A percentile compares a stretch with the other conserved stretches of the same genome.
phyloP scores from a whole-genome alignment of 331 rosid genomes.

The Prunus yedoensis region DNA sequence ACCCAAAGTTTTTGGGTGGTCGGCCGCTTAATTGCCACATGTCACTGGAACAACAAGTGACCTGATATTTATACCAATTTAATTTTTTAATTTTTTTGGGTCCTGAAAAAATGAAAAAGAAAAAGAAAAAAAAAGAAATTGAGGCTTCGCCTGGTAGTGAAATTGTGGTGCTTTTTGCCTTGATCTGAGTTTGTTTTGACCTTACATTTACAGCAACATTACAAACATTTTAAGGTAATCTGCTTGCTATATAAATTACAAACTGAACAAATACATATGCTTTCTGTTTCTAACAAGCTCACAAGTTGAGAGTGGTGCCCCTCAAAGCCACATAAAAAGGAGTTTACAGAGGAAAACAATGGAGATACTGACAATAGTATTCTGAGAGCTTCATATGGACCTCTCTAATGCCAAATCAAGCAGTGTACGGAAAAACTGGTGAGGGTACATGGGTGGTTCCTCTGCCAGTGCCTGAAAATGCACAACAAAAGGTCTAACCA shows the following conservation, averaged over 20 bases:
- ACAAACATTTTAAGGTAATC: neutral
- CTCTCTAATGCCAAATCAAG: slow-evolving; percentile 85
- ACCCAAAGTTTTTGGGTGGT: neutral
- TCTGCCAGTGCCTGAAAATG: slow-evolving; percentile 80
- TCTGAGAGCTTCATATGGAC: slow-evolving; percentile 17
- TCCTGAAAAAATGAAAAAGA: too few species aligned
- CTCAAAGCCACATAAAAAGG: neutral
- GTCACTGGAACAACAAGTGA: neutral
- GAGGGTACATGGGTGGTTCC: slow-evolving; percentile 89
- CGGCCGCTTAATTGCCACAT: neutral
- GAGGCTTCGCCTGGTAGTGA: neutral
- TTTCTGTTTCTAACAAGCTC: neutral
- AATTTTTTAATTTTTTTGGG: too few species aligned
- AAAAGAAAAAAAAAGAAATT: too few species aligned
- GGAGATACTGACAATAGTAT: neutral
- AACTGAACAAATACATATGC: neutral
- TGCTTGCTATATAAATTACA: neutral
- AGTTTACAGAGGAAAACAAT: slow-evolving; percentile 4
- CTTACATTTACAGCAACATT: neutral
- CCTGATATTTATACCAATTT: neutral
- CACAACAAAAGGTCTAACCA: slow-evolving; percentile 14
- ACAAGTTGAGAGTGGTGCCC: neutral
- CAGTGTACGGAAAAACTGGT: slow-evolving; percentile 81
- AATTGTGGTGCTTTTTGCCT: neutral
- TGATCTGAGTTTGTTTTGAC: neutral